Evolutionary conservation across 805 yeast species (phyloP).

Genomic region (Saturnispora serradocipensis): DNA sequence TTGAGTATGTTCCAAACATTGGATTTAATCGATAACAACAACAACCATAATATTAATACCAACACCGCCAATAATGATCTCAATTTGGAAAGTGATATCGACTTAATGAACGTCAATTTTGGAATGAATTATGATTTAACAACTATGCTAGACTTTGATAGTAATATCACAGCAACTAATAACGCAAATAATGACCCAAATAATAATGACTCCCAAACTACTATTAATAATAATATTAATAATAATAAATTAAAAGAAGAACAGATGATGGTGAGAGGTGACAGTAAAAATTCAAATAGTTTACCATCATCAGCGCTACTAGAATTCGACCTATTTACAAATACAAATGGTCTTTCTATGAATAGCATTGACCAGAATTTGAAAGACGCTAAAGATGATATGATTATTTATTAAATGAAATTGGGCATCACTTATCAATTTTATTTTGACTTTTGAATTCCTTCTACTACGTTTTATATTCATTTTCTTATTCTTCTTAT

Average conservation of each 20-base stretch:
- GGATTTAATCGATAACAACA: not conserved
- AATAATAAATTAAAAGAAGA: conserved; percentile 1
- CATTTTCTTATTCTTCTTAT: not conserved
- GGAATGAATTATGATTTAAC: conserved; percentile 7
- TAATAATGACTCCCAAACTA: not conserved
- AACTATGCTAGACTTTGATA: conserved; percentile 5
- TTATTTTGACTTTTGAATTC: not conserved
- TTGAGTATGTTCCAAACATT: not conserved
- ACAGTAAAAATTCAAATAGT: not conserved
- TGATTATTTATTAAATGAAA: conserved; percentile 2
- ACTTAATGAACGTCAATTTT: conserved; percentile 3
- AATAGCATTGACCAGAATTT: not conserved
- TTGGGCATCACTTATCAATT: not conserved
- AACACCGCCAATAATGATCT: not conserved
- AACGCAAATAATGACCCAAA: not conserved
- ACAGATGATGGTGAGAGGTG: conserved; percentile 1
- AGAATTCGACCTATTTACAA: conserved; percentile 6
- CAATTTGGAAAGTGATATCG: not conserved
- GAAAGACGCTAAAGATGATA: conserved; percentile 4
- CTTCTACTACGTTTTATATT: not conserved
- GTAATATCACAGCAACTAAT: not conserved
- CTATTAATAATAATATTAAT: not conserved
- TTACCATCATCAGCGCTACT: not conserved
- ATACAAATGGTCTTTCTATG: not conserved
- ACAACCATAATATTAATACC: not conserved